These are phyloP conservation scores for Chalciporus chontae DNA, from an alignment of 768 basidiomycete genomes.

Conservation along the genomic window DNA sequence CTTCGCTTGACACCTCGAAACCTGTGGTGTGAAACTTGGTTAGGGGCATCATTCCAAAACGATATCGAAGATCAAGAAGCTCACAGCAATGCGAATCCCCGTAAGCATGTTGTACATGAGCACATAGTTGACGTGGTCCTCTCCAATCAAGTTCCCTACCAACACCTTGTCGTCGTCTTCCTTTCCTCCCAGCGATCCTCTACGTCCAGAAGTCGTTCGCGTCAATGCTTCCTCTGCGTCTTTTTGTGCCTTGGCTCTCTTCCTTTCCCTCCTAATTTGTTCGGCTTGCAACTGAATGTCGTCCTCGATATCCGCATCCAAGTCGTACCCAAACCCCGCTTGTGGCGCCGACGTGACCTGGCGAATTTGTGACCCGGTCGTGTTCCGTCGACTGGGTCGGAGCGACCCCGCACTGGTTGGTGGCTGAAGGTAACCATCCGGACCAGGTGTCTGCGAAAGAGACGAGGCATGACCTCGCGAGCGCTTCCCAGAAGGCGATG, in stretches of 20 bases:
- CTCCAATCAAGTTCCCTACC: constrained; percentile 96
- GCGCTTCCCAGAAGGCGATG: constrained; percentile 23
- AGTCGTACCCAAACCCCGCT: constrained; percentile 37
- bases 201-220: constrained; percentile 20
- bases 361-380: constrained; percentile 53
- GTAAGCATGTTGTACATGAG: constrained; percentile 99
- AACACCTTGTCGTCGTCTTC: constrained; percentile 56
- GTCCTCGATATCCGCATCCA: constrained; percentile 38
- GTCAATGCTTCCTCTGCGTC: constrained; percentile 60
- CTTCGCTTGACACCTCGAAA: constrained; percentile 96
- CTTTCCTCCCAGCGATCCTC: constrained; percentile 20
- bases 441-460: constrained; percentile 26
- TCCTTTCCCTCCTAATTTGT: constrained; percentile 78
- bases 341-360: constrained; percentile 27
- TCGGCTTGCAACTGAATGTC: constrained; percentile 89
- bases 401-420: constrained; percentile 28
- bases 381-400: constrained; percentile 61
- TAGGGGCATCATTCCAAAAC: background rate
- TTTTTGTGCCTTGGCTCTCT: constrained; percentile 64
- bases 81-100: constrained; percentile 90
- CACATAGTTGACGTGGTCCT: constrained; percentile 97
- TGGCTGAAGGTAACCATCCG: constrained; percentile 53
- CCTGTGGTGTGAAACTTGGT: constrained; percentile 41
- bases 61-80: constrained; percentile 23
- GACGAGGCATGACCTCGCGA: constrained; percentile 18